A percentile compares a stretch with the other conserved stretches of the same genome.
phyloP scores from a whole-genome alignment of 2,329 filamentous ascomycete species.

The Sclerotinia trifoliorum region DNA sequence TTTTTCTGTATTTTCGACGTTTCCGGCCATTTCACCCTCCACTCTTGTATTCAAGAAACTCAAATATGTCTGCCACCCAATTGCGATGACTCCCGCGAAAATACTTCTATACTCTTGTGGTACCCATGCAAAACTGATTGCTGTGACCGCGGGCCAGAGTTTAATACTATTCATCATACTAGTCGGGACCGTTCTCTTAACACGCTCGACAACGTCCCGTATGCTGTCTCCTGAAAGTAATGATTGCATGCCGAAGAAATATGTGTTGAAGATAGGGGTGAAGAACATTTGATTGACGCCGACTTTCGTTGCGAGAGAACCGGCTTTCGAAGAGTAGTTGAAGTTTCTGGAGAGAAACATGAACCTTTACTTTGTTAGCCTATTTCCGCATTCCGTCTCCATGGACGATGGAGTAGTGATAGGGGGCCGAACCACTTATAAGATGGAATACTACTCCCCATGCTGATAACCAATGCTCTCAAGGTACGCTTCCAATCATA shows the following conservation, averaged over 20 bases:
- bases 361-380: slow-evolving; percentile 51
- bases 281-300: slow-evolving; percentile 76
- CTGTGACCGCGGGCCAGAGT: slow-evolving; percentile 84
- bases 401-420: not conserved
- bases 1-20: not conserved
- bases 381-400: not conserved
- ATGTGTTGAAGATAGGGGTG: slow-evolving; percentile 78
- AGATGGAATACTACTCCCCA: slow-evolving; percentile 69
- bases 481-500: slow-evolving; percentile 70
- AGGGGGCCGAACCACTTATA: slow-evolving; percentile 70
- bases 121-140: slow-evolving; percentile 83
- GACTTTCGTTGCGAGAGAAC: slow-evolving; percentile 76
- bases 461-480: slow-evolving; percentile 73
- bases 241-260: slow-evolving; percentile 80
- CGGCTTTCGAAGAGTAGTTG: slow-evolving; percentile 72
- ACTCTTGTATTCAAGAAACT: slow-evolving; percentile 75
- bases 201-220: slow-evolving; percentile 63
- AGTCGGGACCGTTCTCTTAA: slow-evolving; percentile 72
- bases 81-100: slow-evolving; percentile 75
- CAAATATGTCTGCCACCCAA: slow-evolving; percentile 92
- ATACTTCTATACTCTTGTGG: slow-evolving; percentile 75
- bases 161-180: slow-evolving; percentile 79
- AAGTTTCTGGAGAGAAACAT: slow-evolving; percentile 77
- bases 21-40: slow-evolving; percentile 50
- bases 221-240: slow-evolving; percentile 67